Evolutionary conservation across 768 basidiomycete genomes (phyloP).

Genomic region (Calocybe gangraenosa): DNA sequence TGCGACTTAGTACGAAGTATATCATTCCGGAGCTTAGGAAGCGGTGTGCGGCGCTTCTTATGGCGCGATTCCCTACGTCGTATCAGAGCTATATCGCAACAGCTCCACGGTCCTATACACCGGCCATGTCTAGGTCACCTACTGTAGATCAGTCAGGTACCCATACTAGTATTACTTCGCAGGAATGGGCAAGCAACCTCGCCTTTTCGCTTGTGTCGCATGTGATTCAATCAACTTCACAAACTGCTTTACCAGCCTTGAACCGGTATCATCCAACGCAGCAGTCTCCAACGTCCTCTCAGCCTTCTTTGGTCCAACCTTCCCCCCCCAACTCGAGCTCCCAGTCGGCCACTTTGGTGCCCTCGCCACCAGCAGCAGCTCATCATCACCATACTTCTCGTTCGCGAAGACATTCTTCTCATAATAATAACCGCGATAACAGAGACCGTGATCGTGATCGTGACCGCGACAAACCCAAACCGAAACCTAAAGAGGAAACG

Average conservation of each 20-base stretch:
- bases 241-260: neutral
- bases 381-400: slow-evolving; percentile 2
- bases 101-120: slow-evolving; percentile 12
- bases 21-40: slow-evolving; percentile 47
- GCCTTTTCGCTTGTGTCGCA: slow-evolving; percentile 3
- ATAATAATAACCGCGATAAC: slow-evolving; percentile 2
- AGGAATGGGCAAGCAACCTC: slow-evolving; percentile 1
- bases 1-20: slow-evolving; percentile 65
- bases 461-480: slow-evolving; percentile 4
- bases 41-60: slow-evolving; percentile 47
- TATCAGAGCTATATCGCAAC: slow-evolving; percentile 32
- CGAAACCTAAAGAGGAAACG: slow-evolving; percentile 9
- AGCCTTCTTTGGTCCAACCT: neutral
- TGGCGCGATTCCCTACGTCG: slow-evolving; percentile 33
- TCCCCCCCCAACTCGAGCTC: neutral
- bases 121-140: neutral
- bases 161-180: slow-evolving; percentile 4
- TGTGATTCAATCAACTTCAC: neutral
- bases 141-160: slow-evolving; percentile 1
- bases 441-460: slow-evolving; percentile 1
- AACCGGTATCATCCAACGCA: neutral
- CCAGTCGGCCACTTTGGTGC: neutral
- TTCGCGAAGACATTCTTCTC: slow-evolving; percentile 1
- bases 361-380: neutral
- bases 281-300: neutral